These are phyloP conservation scores for Diplodia sapinea DNA, from an alignment of 2,329 filamentous ascomycete species.

Conservation along the genomic window DNA sequence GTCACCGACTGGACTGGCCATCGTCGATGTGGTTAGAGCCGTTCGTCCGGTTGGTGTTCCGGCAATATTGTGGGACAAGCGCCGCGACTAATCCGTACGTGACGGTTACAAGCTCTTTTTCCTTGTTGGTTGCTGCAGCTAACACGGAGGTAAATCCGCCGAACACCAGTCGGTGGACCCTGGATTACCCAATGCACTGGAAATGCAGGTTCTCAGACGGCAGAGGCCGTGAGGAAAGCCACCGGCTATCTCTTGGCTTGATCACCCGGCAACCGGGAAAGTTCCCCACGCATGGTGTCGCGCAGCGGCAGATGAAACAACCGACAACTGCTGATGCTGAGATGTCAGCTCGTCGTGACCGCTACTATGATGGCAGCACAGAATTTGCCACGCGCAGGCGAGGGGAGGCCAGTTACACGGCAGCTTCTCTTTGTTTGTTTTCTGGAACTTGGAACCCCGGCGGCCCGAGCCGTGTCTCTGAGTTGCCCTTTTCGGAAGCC, in stretches of 20 bases:
- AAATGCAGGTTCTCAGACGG: constrained; percentile 1
- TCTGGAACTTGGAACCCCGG: neutral
- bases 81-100: neutral
- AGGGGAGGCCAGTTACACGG: neutral
- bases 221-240: constrained; percentile 8
- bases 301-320: neutral
- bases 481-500: constrained; percentile 16
- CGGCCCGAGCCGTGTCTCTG: constrained; percentile 22
- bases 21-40: constrained; percentile 9
- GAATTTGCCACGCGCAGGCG: neutral
- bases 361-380: constrained; percentile 25
- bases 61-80: constrained; percentile 17
- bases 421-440: constrained; percentile 6
- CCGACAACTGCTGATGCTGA: neutral
- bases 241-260: neutral
- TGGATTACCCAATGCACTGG: neutral
- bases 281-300: constrained; percentile 1
- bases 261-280: neutral
- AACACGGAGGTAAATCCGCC: constrained; percentile 18
- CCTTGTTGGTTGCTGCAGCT: constrained; percentile 4
- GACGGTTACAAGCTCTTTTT: neutral
- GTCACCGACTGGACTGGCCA: neutral
- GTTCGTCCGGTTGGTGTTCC: constrained; percentile 7
- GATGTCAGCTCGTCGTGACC: constrained; percentile 15
- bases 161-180: neutral